These are phyloP conservation scores for Candolleomyces aberdarensis DNA, from an alignment of 768 basidiomycete genomes.

Conservation along the genomic window DNA sequence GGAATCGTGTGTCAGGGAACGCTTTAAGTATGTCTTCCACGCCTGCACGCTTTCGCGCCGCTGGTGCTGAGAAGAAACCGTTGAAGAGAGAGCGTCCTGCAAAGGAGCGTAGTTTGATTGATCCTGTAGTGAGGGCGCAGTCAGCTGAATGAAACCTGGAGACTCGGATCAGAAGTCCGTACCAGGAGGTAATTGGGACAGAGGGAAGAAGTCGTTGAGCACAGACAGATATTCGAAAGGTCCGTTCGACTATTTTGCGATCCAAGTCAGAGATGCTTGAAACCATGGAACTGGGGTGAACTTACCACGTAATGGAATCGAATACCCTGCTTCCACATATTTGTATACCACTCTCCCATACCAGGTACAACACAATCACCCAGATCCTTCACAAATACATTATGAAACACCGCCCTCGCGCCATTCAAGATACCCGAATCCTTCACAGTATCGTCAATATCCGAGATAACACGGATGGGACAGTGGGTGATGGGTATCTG, in stretches of 20 bases:
- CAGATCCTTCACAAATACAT: constrained; percentile 87
- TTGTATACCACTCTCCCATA: constrained; percentile 76
- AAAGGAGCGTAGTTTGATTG: constrained; percentile 81
- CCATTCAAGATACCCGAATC: constrained; percentile 74
- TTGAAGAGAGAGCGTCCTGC: constrained; percentile 80
- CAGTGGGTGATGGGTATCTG: constrained; percentile 55
- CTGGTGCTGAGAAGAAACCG: constrained; percentile 78
- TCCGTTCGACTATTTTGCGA: constrained; percentile 66
- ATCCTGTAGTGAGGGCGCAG: constrained; percentile 40
- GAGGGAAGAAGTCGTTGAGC: constrained; percentile 68
- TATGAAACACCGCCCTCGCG: constrained; percentile 79
- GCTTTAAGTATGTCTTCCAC: constrained; percentile 75
- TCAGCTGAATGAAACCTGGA: not conserved
- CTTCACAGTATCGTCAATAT: constrained; percentile 94
- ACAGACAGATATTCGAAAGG: constrained; percentile 84
- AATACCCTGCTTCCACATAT: constrained; percentile 68
- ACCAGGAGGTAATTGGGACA: constrained; percentile 69
- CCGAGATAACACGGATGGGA: constrained; percentile 79
- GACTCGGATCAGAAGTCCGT: constrained; percentile 9
- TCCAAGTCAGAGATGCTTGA: not conserved
- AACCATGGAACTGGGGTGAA: constrained; percentile 13
- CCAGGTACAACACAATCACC: constrained; percentile 77
- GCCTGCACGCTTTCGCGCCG: constrained; percentile 76
- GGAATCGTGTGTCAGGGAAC: constrained; percentile 72
- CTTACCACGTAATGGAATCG: constrained; percentile 88